Evolutionary conservation across 495 filamentous ascomycete genomes (phyloP).

Genomic region (Xylaria flabelliformis): DNA sequence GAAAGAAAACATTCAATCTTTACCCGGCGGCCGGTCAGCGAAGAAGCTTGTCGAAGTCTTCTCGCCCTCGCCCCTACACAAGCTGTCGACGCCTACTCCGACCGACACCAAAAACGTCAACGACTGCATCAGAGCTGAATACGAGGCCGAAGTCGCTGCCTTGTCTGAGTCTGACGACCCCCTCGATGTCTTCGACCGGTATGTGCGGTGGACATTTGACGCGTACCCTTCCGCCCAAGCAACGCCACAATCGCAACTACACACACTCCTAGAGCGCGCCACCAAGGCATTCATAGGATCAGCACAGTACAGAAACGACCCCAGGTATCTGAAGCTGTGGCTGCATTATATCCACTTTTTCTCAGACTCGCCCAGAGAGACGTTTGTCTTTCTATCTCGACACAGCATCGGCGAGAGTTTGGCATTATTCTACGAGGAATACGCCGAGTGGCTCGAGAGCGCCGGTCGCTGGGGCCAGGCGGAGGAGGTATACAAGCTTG

Average conservation of each 20-base stretch:
- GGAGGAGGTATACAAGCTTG: slow-evolving; percentile 88
- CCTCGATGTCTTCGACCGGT: slow-evolving; percentile 93
- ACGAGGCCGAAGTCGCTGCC: slow-evolving; percentile 77
- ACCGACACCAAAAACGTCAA: slow-evolving; percentile 77
- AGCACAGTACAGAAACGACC: slow-evolving; percentile 90
- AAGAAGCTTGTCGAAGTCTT: slow-evolving; percentile 86
- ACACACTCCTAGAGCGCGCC: slow-evolving; percentile 88
- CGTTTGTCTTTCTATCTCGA: slow-evolving; percentile 87
- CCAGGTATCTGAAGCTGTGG: slow-evolving; percentile 91
- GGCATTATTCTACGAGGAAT: slow-evolving; percentile 97
- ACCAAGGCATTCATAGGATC: slow-evolving; percentile 87
- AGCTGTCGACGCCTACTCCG: slow-evolving; percentile 62
- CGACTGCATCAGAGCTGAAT: slow-evolving; percentile 79
- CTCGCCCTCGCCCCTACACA: slow-evolving; percentile 66
- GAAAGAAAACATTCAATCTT: slow-evolving; percentile 96
- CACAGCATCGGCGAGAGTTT: slow-evolving; percentile 86
- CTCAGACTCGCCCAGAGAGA: slow-evolving; percentile 88
- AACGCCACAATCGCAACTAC: slow-evolving; percentile 84
- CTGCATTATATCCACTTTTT: slow-evolving; percentile 92
- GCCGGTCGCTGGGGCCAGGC: slow-evolving; percentile 89
- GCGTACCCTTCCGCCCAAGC: slow-evolving; percentile 94
- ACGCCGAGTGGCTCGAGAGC: slow-evolving; percentile 88
- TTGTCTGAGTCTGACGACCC: slow-evolving; percentile 92
- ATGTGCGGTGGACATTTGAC: slow-evolving; percentile 94
- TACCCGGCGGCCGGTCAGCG: slow-evolving; percentile 89